A percentile compares a stretch with the other conserved stretches of the same genome.
Conservation (phyloP, 768 basidiomycete genomes). For the Podaxis sp. region DNA sequence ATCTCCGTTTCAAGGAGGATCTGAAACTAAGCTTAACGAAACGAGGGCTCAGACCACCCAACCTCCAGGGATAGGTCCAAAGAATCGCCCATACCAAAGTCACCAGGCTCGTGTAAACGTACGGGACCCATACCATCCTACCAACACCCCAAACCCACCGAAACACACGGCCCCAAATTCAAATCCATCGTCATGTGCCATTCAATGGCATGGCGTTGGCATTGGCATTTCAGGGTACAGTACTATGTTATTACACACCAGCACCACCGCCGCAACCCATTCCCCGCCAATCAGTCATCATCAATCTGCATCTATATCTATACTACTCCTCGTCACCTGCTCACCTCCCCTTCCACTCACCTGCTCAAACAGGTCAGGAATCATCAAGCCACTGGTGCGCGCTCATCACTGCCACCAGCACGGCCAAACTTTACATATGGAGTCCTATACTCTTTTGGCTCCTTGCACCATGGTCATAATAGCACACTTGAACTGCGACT, state of each 20-base stretch:
- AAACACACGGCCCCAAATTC: neutral
- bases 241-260: neutral
- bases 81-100: neutral
- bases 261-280: conserved; percentile 1
- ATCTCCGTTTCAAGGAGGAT: conserved; percentile 2
- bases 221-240: neutral
- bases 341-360: neutral
- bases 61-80: conserved; percentile 1
- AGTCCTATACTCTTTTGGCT: neutral
- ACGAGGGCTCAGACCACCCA: neutral
- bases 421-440: conserved; percentile 10
- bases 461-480: neutral
- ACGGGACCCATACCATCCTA: neutral
- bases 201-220: neutral
- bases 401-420: conserved; percentile 2
- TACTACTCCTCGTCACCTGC: conserved; percentile 5
- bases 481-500: neutral
- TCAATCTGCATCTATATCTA: conserved; percentile 2
- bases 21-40: conserved; percentile 5
- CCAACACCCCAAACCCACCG: neutral
- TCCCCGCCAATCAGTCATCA: conserved; percentile 6
- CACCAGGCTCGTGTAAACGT: neutral
- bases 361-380: neutral
- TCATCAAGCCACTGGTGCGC: conserved; percentile 3
- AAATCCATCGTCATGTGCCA: neutral